phyloP scores from a whole-genome alignment of 2,329 filamentous ascomycete species.

The Epichloe aotearoae region DNA sequence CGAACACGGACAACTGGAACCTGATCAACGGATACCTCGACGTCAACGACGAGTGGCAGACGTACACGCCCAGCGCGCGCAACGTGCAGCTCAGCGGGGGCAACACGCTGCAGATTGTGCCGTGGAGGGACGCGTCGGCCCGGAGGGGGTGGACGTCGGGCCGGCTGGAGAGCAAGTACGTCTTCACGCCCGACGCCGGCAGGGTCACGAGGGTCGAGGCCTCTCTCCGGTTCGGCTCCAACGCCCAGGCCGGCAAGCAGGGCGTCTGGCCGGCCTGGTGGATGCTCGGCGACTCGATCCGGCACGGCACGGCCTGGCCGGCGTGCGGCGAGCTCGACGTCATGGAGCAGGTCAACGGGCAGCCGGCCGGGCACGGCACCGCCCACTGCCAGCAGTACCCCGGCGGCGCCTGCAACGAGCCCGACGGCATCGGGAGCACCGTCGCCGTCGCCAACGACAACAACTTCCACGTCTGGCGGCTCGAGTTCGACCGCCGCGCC shows the following conservation, averaged over 20 bases:
- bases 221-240: slow-evolving; percentile 32
- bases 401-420: slow-evolving; percentile 40
- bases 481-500: slow-evolving; percentile 35
- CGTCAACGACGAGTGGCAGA: slow-evolving; percentile 39
- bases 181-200: slow-evolving; percentile 32
- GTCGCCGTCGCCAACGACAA: slow-evolving; percentile 24
- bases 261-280: slow-evolving; percentile 49
- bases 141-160: slow-evolving; percentile 37
- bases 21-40: slow-evolving; percentile 25
- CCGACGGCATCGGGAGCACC: slow-evolving; percentile 25
- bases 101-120: slow-evolving; percentile 37
- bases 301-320: slow-evolving; percentile 37
- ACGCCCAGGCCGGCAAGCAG: slow-evolving; percentile 28
- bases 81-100: slow-evolving; percentile 40
- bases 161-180: slow-evolving; percentile 36
- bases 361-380: slow-evolving; percentile 32
- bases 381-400: slow-evolving; percentile 34
- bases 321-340: slow-evolving; percentile 43
- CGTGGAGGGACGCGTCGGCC: slow-evolving; percentile 24
- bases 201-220: slow-evolving; percentile 33
- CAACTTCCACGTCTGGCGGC: slow-evolving; percentile 35
- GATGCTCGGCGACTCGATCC: slow-evolving; percentile 38
- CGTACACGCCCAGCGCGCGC: slow-evolving; percentile 29
- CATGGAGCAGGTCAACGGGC: slow-evolving; percentile 41
- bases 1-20: slow-evolving; percentile 27